Evolutionary conservation across 345 rosid genomes (phyloP), one percentile per base, ranked within the genome.

Genomic region (Hibiscus mutabilis): DNA sequence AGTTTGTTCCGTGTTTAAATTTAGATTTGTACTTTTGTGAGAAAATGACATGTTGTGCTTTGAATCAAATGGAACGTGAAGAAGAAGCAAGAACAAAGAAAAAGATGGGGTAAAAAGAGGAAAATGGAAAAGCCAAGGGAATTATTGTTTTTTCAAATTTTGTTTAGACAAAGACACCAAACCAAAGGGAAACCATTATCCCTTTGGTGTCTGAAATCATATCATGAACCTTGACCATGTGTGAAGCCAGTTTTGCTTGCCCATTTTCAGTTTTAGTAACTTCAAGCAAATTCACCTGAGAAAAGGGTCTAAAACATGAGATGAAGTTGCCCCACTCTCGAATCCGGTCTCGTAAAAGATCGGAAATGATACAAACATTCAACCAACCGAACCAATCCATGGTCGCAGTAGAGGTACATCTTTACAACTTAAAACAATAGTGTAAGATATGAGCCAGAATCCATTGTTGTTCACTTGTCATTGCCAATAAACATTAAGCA

Each of bases 11-110:
- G 13, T 40, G 12, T 6, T 35, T 6, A 35, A 35, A 6, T 1
- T 35, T 35, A 35, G 40, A 35, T 35, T 35, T 35, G 40, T 9
- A 40, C 44, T 40, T 40, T 40, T 40, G 44, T 40, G 44, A 40
- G 44, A 40, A 8, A 40, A 40, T 10, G 44, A 9, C 12, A 40
- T 40, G 44, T 7, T 37, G 44, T 40, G 44, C 44, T 40, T 40
- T 68, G 83, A 77, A 78, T 72, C 60, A 60, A 74, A 76, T 47
- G 77, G 79, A 80, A 79, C 78, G 85, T 82, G 44, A 40, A 40
- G 44, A 40, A 57, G 79, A 70, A 74, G 77, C 73, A 82, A 75
- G 75, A 13, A 37, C 31, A 27, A 37, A 55, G 72, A 69, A 42
- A 42, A 62, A 19, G 29, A 63, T 11, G 33, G 70, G 75, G 29